Evolutionary conservation across 2,329 filamentous ascomycete species (phyloP).

Genomic region (Exophiala sideris): DNA sequence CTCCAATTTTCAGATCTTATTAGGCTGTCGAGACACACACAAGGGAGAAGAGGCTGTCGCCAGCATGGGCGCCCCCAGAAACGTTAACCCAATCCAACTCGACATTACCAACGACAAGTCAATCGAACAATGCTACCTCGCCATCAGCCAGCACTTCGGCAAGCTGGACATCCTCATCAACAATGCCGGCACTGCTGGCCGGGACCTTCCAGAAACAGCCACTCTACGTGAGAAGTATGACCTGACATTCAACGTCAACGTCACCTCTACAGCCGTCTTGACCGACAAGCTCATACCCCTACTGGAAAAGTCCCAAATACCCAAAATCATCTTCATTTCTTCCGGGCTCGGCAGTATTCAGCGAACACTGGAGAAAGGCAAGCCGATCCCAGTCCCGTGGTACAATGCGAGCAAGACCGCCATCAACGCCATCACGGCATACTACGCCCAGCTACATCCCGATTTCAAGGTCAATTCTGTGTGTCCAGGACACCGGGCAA

Average conservation of each 20-base stretch:
- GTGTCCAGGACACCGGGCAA: slow-evolving; percentile 25
- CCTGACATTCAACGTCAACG: slow-evolving; percentile 29
- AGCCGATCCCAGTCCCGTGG: slow-evolving; percentile 6
- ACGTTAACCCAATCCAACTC: slow-evolving; percentile 33
- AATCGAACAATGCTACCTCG: slow-evolving; percentile 32
- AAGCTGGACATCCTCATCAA: slow-evolving; percentile 37
- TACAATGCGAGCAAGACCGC: slow-evolving; percentile 25
- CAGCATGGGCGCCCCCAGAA: slow-evolving; percentile 25
- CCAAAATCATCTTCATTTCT: slow-evolving; percentile 26
- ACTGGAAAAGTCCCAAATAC: slow-evolving; percentile 21
- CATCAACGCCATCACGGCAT: slow-evolving; percentile 21
- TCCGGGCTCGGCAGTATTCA: slow-evolving; percentile 17
- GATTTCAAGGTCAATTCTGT: slow-evolving; percentile 25
- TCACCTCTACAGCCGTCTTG: slow-evolving; percentile 25
- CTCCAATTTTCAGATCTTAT: slow-evolving; percentile 34
- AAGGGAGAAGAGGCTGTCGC: slow-evolving; percentile 35
- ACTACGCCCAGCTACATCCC: slow-evolving; percentile 24
- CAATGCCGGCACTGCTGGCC: slow-evolving; percentile 33
- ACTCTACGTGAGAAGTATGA: slow-evolving; percentile 26
- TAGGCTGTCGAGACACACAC: slow-evolving; percentile 35
- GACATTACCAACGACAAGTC: slow-evolving; percentile 35
- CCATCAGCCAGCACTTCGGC: slow-evolving; percentile 34
- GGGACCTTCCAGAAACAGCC: slow-evolving; percentile 11
- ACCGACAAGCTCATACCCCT: slow-evolving; percentile 23
- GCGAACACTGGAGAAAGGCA: slow-evolving; percentile 9